Evolutionary conservation across 139 green algal species (phyloP), one percentile per base, ranked within the genome.

Genomic region (Chlamydomonas applanata): DNA sequence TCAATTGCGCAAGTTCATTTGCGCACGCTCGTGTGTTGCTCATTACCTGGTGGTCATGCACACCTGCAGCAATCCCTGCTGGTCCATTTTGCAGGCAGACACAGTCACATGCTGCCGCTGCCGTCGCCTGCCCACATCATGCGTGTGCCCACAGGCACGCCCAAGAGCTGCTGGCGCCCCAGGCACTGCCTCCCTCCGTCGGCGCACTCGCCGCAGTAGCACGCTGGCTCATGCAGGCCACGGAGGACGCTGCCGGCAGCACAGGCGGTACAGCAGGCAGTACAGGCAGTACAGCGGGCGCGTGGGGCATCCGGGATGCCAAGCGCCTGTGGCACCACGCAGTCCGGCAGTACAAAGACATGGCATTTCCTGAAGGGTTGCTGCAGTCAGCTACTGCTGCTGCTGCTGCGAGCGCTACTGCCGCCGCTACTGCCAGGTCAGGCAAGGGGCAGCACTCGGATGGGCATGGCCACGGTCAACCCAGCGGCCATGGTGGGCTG

Each of bases 101-200:
- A n/a, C n/a, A n/a, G n/a, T n/a, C n/a, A n/a, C n/a, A n/a, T n/a
- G n/a, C n/a, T n/a, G n/a, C n/a, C n/a, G n/a, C n/a, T n/a, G n/a
- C n/a, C n/a, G n/a, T n/a, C n/a, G n/a, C n/a, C n/a, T n/a, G n/a
- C n/a, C n/a, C n/a, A n/a, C n/a, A n/a, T n/a, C n/a, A n/a, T n/a
- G n/a, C n/a, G n/a, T n/a, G n/a, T n/a, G 7, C 40, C 40, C 40
- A 16, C 54, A 63, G n/a, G 54, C 76, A 88, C 69, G 24, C 44
- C 1, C n/a, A 54, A 3, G 65, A 67, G 25, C 69, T 88, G 17
- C 53, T 88, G 76, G 63, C 69, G 14, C 68, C 71, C 33, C 54
- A 79, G 33, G 9, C 27, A 5, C 25, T 81, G 17, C 20, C 25
- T 2, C 9, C 9, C 4, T 9, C 11, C 2, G 25, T 35, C 19